Evolutionary conservation across 1,284 basidiomycete species (phyloP), one percentile per base, ranked within the genome.

Genomic region (Heterobasidion parviporum): DNA sequence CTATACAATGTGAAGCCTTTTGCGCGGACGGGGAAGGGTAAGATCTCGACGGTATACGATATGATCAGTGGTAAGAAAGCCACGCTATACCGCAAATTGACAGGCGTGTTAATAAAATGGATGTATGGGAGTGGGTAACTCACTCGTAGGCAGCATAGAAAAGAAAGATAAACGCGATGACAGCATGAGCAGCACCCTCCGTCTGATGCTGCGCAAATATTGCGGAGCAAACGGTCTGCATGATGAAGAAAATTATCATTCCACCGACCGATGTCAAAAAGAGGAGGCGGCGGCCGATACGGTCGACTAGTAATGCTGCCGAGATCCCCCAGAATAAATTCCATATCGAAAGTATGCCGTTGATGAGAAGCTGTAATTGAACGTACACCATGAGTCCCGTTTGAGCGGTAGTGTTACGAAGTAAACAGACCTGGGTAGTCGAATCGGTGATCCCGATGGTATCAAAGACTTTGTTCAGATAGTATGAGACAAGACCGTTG

Each of bases 91-190:
- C 18, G n/a, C 18, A 48, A 4, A 45, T 41, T 12, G 54, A 41
- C 50, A 58, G 41, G 32, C 7, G 9, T 9, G 46, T 35, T 12
- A 44, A 34, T 38, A 9, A 15, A 15, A 38, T 50, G 1, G 41
- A 53, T 20, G 38, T 8, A 41, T 41, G 3, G 4, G 6, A 20
- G 44, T 16, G 41, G 49, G 18, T 38, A 6, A 73, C 78, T 61
- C 65, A 82, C 80, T 86, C 85, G 63, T 87, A 89, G 52, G 75
- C 70, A 8, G 81, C 83, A 63, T 84, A 87, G 73, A 81, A 87
- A 56, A 90, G 66, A 77, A 87, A 90, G 68, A 90, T 86, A 72
- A 89, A 85, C 3, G 80, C 87, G 60, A 91, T 83, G 68, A 89
- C 80, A 9, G 83, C 78, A 61, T 88, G 79, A 7, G 79, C 85